Evolutionary conservation across 1,139 yeast genomes (phyloP).

Genomic region (Yamadazyma diospyri): DNA sequence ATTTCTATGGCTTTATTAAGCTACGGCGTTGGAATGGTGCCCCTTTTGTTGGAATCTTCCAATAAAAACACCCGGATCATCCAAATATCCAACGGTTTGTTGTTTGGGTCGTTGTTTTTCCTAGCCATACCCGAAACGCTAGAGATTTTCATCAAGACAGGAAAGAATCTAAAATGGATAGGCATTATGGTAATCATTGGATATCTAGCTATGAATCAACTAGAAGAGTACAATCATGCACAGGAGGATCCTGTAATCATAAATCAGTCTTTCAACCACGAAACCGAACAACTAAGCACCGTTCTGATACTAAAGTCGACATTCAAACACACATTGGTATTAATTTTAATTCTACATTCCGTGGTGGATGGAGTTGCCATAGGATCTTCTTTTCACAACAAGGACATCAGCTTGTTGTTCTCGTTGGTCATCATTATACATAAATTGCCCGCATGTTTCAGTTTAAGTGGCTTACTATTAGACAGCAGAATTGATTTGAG

Average conservation of each 20-base stretch:
- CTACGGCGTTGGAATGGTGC: constrained; percentile 31
- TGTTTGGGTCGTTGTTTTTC: constrained; percentile 62
- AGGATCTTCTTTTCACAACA: constrained; percentile 56
- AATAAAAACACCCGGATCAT: constrained; percentile 26
- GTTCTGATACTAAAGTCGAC: constrained; percentile 2
- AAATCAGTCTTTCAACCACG: background rate
- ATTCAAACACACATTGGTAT: constrained; percentile 6
- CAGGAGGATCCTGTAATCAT: background rate
- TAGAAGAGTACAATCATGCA: constrained; percentile 7
- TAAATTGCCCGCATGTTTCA: constrained; percentile 74
- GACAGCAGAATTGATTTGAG: constrained; percentile 26
- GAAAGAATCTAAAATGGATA: constrained; percentile 18
- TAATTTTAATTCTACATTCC: constrained; percentile 67
- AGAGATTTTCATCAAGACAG: constrained; percentile 36
- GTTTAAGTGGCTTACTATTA: constrained; percentile 57
- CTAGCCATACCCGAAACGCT: constrained; percentile 72
- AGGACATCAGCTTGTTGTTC: constrained; percentile 43
- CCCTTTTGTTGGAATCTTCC: constrained; percentile 19
- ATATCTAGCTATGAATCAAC: constrained; percentile 21
- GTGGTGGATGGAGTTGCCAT: constrained; percentile 73
- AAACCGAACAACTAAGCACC: background rate
- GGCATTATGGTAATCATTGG: constrained; percentile 38
- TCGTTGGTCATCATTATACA: constrained; percentile 64
- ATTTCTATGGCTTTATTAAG: constrained; percentile 29
- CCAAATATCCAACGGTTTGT: constrained; percentile 57